phyloP scores from a whole-genome alignment of 2,329 filamentous ascomycete species.

The Lecanicillium sp. region DNA sequence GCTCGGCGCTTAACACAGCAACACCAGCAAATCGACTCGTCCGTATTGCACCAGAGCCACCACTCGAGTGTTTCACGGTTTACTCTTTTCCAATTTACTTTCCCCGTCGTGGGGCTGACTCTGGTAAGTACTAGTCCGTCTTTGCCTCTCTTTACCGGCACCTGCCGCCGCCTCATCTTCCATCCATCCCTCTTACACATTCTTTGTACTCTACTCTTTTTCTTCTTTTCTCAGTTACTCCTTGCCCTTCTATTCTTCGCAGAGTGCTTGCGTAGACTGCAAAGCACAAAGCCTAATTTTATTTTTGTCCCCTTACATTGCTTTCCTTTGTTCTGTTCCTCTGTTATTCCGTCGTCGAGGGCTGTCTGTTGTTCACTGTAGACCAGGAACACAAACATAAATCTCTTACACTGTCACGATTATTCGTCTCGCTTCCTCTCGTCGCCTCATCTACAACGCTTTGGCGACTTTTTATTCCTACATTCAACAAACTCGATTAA shows the following conservation, averaged over 20 bases:
- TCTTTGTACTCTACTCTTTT: constrained; percentile 1
- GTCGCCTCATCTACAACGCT: not conserved
- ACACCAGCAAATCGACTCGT: constrained; percentile 11
- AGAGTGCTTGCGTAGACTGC: not conserved
- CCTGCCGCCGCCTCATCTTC: constrained; percentile 18
- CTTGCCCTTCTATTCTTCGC: not conserved
- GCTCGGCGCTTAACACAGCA: constrained; percentile 11
- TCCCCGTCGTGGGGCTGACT: not conserved
- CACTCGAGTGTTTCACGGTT: constrained; percentile 2
- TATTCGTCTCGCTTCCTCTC: not conserved
- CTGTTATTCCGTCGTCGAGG: not conserved
- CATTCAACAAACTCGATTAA: constrained; percentile 13
- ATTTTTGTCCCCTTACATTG: not conserved
- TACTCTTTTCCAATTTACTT: constrained; percentile 1
- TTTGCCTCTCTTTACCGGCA: constrained; percentile 10
- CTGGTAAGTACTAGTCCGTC: not conserved
- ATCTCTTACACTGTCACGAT: constrained; percentile 7
- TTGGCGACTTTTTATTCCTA: not conserved
- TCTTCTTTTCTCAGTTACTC: not conserved
- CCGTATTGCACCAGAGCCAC: constrained; percentile 2
- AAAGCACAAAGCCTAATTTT: not conserved
- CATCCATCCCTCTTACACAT: constrained; percentile 6
- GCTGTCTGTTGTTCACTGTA: constrained; percentile 13
- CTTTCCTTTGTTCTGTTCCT: not conserved
- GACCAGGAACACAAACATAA: constrained; percentile 13